Base-by-base conservation (phyloP, 176 grass and related monocot species). In the Lolium rigidum region DNA sequence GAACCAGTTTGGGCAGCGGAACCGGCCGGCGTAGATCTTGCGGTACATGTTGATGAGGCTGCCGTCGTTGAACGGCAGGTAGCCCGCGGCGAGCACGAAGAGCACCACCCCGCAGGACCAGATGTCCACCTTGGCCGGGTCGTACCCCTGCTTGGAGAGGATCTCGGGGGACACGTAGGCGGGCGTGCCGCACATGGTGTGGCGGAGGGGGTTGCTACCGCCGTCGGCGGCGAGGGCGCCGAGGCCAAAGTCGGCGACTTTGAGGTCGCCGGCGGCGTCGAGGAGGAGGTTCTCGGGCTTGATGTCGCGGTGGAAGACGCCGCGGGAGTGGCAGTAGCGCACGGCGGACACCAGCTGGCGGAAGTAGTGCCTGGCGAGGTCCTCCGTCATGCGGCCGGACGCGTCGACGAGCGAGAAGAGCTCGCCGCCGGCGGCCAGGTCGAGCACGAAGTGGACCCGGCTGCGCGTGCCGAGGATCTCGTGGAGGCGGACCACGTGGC, bases 21-120 rank as follows among this genome's bases (percentile, higher is more conserved):
- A 95, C 18, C 78, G 28, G 8, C 88, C 93, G 22, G 83, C 86
- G 87, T 92, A 94, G 87, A 98, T 98, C 91, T 94, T 98, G 60
- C 87, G 88, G 88, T 95, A 98, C 89, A 98, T 95, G 87, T 91
- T 94, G 31, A 84, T 75, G 16, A 98, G 90, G 85, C 94, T 95
- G 14, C 83, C 71, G 86, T 95, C 89, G 88, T 98, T 98, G 87
- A 98, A 98, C 14, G 95, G 95, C 38, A 98, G 92, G 82, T 98
- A 98, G 0, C 95, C 95, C 0, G 95, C 95, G 77, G 82, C 84
- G 83, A 98, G 93, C 7, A 94, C 91, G 87, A 94, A 98, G 0
- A 98, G 93, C 77, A 98, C 91, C 0, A 98, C 91, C 71, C 95
- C 95, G 81, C 93, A 95, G 5, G 95, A 98, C 95, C 95, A 98